These are phyloP conservation scores for Xylariaceae sp. DNA, from an alignment of 2,329 filamentous ascomycete genomes.

Conservation along the genomic window DNA sequence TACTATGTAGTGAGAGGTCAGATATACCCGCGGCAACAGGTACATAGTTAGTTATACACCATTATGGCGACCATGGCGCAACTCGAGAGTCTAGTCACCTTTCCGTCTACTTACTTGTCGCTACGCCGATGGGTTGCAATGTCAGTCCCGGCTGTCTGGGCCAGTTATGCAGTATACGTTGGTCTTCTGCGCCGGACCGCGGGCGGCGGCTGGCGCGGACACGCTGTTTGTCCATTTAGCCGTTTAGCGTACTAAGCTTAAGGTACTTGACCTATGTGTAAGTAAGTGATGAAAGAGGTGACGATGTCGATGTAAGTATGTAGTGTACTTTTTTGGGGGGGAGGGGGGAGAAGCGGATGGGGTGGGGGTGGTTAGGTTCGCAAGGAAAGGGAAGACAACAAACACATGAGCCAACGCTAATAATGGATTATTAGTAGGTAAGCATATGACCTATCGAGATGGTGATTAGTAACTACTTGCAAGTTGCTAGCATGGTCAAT, in stretches of 20 bases:
- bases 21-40: background rate
- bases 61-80: background rate
- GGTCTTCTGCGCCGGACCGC: background rate
- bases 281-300: background rate
- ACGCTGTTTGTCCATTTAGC: constrained; percentile 5
- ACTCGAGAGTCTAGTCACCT: background rate
- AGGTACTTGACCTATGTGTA: background rate
- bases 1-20: too few species aligned
- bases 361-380: too few species aligned
- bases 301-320: background rate
- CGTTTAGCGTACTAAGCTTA: too few species aligned
- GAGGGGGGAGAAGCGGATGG: too few species aligned
- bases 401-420: too few species aligned
- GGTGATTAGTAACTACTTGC: too few species aligned
- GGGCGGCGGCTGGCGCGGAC: constrained; percentile 16
- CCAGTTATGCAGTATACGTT: constrained; percentile 11
- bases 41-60: constrained; percentile 10
- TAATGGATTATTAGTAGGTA: too few species aligned
- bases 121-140: constrained; percentile 11
- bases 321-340: too few species aligned
- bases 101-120: background rate
- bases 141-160: constrained; percentile 16
- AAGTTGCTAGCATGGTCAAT: too few species aligned
- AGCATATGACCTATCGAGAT: too few species aligned
- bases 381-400: too few species aligned